A percentile compares a stretch with the other conserved stretches of the same genome.
Evolutionary conservation across 805 yeast species (phyloP).

Genomic region (Candida multigemmis): DNA sequence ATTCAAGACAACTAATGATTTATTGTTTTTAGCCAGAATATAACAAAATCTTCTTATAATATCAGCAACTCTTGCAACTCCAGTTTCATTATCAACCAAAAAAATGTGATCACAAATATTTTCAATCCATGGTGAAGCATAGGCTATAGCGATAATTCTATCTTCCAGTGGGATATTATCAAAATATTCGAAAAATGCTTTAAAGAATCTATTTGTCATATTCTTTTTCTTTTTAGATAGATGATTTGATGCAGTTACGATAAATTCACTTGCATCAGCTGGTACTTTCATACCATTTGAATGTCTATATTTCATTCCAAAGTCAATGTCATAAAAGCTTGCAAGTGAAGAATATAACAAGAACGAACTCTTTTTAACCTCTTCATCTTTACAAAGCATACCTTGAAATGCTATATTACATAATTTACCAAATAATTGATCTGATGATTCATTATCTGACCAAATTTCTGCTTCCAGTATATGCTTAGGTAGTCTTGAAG

Average conservation of each 20-base stretch:
- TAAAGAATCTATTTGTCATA: constrained; percentile 52
- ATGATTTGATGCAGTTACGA: constrained; percentile 45
- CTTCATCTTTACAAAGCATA: constrained; percentile 47
- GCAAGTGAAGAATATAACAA: constrained; percentile 53
- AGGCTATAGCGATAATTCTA: constrained; percentile 35
- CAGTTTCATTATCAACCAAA: constrained; percentile 43
- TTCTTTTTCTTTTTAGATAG: constrained; percentile 50
- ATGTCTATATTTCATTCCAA: constrained; percentile 47
- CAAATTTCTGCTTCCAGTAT: constrained; percentile 11
- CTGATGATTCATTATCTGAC: constrained; percentile 7
- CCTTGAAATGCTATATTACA: constrained; percentile 62
- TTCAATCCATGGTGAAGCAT: constrained; percentile 67
- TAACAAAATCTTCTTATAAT: constrained; percentile 55
- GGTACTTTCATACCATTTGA: constrained; percentile 62
- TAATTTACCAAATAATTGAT: constrained; percentile 46
- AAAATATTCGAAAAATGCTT: constrained; percentile 36
- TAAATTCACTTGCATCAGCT: constrained; percentile 52
- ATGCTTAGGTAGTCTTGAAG: constrained; percentile 40
- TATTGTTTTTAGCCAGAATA: constrained; percentile 41
- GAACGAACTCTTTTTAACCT: constrained; percentile 56
- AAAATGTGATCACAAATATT: constrained; percentile 55
- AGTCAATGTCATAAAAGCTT: constrained; percentile 47
- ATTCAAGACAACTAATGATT: constrained; percentile 44
- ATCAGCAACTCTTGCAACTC: constrained; percentile 51
- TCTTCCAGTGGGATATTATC: constrained; percentile 26